These are phyloP conservation scores for Alternaria ventricosa DNA, from an alignment of 2,329 filamentous ascomycete genomes.

Conservation along the genomic window DNA sequence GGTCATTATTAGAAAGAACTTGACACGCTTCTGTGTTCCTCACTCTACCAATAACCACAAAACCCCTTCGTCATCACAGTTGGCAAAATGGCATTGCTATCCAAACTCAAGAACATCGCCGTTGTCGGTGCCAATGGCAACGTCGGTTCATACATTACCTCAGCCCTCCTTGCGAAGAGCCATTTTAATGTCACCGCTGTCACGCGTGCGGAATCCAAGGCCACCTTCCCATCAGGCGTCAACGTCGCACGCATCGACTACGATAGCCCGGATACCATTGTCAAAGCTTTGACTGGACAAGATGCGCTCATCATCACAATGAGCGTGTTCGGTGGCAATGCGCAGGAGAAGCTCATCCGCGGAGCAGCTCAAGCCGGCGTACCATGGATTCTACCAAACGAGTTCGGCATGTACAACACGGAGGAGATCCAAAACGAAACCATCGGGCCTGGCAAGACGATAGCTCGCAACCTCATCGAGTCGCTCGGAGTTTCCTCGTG, in stretches of 20 bases:
- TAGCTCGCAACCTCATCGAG: slow-evolving; percentile 21
- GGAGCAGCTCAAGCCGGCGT: slow-evolving; percentile 49
- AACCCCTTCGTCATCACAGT: background rate
- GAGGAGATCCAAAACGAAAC: slow-evolving; percentile 9
- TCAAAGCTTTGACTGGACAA: slow-evolving; percentile 46
- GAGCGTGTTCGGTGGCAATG: slow-evolving; percentile 29
- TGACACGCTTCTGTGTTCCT: background rate
- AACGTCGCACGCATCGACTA: slow-evolving; percentile 56
- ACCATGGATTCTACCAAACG: slow-evolving; percentile 49
- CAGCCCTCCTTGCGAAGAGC: slow-evolving; percentile 54
- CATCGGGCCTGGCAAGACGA: slow-evolving; percentile 14
- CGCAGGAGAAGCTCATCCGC: slow-evolving; percentile 40
- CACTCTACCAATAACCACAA: background rate
- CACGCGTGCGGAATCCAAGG: slow-evolving; percentile 54
- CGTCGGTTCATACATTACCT: slow-evolving; percentile 40
- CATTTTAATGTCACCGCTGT: slow-evolving; percentile 59
- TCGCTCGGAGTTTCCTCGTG: slow-evolving; percentile 35
- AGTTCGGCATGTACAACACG: slow-evolving; percentile 45
- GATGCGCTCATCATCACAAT: slow-evolving; percentile 51
- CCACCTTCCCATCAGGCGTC: slow-evolving; percentile 51
- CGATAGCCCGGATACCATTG: slow-evolving; percentile 50
- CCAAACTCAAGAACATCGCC: slow-evolving; percentile 44
- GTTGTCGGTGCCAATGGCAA: slow-evolving; percentile 47
- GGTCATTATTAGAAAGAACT: background rate
- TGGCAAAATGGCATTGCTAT: background rate